Conservation (phyloP, 2,329 filamentous ascomycete genomes). For the Alternaria sp. region DNA sequence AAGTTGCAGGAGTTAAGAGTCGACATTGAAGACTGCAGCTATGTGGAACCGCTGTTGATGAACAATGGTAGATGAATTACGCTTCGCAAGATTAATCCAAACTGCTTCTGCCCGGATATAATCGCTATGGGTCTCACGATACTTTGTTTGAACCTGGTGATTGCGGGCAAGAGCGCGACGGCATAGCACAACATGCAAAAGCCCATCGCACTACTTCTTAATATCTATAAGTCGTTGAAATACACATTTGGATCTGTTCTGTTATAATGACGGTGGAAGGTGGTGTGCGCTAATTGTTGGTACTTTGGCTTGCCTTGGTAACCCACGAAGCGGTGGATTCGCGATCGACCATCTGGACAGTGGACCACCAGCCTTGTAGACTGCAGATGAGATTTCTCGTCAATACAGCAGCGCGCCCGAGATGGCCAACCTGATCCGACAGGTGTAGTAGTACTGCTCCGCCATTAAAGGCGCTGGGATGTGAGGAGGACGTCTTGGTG, state of each 20-base stretch:
- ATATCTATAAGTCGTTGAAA: background rate
- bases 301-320: background rate
- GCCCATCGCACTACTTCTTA: background rate
- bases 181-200: background rate
- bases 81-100: too few relatives aligned
- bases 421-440: background rate
- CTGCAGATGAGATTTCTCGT: background rate
- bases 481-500: background rate
- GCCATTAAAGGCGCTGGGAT: background rate
- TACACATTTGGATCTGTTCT: background rate
- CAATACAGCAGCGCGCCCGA: background rate
- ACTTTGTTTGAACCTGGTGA: background rate
- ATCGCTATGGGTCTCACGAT: background rate
- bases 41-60: background rate
- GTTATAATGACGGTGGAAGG: background rate
- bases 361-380: background rate
- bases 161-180: background rate
- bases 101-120: background rate
- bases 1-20: background rate
- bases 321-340: background rate
- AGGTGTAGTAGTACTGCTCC: background rate
- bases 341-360: background rate
- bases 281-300: accelerated
- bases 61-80: background rate
- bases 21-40: background rate